Percentiles rank a stretch among this genome's conserved stretches.
Conservation (phyloP, 208 protist genomes). For the Wallacemonas rigidus region DNA sequence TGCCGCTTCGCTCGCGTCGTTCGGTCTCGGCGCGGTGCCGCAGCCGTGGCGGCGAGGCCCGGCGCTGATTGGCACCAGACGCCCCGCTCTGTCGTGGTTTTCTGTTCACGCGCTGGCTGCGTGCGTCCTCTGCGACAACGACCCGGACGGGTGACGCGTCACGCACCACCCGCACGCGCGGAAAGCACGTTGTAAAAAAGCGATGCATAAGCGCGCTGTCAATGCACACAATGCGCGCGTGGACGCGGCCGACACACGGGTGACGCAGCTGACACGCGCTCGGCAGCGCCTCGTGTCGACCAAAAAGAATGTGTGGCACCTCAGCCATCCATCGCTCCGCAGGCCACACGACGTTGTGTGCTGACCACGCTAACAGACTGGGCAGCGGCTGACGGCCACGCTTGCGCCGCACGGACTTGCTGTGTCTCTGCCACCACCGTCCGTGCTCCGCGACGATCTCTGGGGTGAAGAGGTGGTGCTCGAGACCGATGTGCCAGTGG, state of each 20-base stretch:
- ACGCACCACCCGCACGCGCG: not conserved
- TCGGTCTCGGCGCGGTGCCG: not conserved
- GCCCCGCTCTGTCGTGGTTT: not conserved
- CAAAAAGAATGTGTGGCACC: conserved; percentile 69
- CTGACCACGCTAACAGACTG: not conserved
- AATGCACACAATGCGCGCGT: conserved; percentile 69
- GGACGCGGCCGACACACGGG: conserved; percentile 64
- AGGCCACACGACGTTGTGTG: conserved; percentile 3
- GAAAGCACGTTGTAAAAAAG: conserved; percentile 31
- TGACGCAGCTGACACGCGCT: conserved; percentile 40
- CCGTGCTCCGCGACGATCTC: not conserved
- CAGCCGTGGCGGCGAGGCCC: not conserved
- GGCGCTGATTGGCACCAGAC: not conserved
- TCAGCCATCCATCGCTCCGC: conserved; percentile 49
- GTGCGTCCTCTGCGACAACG: not conserved
- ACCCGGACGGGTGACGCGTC: not conserved
- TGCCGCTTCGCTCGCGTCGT: not conserved
- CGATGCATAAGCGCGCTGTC: conserved; percentile 24
- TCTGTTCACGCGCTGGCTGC: too few species aligned
- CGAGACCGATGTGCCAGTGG: conserved; percentile 13
- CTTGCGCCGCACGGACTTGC: not conserved
- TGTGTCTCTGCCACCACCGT: not conserved
- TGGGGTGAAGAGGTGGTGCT: conserved; percentile 14
- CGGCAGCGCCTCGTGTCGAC: conserved; percentile 62
- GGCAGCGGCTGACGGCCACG: not conserved